These are phyloP conservation scores for Xylaria digitata DNA, from an alignment of 2,329 filamentous ascomycete genomes.

Conservation along the genomic window DNA sequence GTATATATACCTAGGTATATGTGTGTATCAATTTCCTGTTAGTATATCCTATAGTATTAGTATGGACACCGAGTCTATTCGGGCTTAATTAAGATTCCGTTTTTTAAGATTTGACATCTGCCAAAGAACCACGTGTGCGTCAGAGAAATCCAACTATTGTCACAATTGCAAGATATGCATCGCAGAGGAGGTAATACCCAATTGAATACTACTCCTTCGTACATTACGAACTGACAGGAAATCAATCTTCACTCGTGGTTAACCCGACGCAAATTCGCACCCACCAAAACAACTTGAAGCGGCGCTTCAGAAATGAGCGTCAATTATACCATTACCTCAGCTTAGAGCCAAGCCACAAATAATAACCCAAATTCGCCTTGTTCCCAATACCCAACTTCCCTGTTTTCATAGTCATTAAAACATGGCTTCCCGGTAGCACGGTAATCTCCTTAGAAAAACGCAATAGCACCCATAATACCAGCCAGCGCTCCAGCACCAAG, in stretches of 20 bases:
- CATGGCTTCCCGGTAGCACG: background rate
- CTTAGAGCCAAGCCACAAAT: background rate
- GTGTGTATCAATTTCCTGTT: no score
- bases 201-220: background rate
- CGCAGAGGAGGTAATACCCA: no score
- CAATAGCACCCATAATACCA: conserved; percentile 41
- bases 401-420: background rate
- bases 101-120: no score
- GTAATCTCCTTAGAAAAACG: conserved; percentile 35
- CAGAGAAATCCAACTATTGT: no score
- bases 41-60: no score
- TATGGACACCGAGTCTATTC: no score
- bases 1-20: no score
- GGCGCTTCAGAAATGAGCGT: background rate
- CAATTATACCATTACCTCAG: background rate
- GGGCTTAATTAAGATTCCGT: no score
- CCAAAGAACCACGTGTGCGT: no score
- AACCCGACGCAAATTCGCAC: background rate
- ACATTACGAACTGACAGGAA: background rate
- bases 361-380: background rate
- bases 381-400: background rate
- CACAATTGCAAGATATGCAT: no score
- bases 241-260: background rate
- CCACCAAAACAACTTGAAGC: background rate
- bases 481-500: conserved; percentile 41